Base-by-base conservation (phyloP, 2,329 filamentous ascomycete species). In the Thermoascus crustaceus region DNA sequence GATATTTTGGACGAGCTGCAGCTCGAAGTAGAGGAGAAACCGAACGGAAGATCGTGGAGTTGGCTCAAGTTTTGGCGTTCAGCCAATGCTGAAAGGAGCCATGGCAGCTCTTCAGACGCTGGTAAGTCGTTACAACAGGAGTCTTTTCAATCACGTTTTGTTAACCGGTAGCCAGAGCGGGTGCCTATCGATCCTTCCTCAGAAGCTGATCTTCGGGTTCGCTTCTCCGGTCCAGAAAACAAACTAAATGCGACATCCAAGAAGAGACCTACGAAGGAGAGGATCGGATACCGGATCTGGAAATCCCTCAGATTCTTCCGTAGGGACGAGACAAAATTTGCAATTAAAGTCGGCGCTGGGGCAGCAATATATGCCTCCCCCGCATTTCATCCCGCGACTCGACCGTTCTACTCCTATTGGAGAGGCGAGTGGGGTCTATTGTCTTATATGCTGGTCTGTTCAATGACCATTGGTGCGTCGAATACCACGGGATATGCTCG, bases 381-480 rank as follows among this genome's bases (percentile, higher is more conserved):
- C 47, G 82, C 91, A 2, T 98, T 94, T 52, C 73, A 95, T 21
- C 75, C 79, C 1, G 66, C 73, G 6, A 94, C 87, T 2, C 72
- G 87, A 34, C 83, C 84, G 0, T 72, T 82, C 13, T 98, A 95
- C 57, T 73, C 78, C 34, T 81, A 82, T 50, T 96, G 88, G 86
- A 74, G 89, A 56, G 89, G 89, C 19, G 91, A 98, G 69, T 98
- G 91, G 91, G 91, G 91, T 14, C 71, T 98, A 2, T 61, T 98
- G 37, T 94, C 87, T 0, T 96, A 94, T 67, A 96, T 96, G 89
- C 79, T 96, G 54, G 91, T 98, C 16, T 94, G 88, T 55, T 87
- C 85, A 23, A 96, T 95, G 87, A 98, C 89, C 0, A 89, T 95
- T 14, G 91, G 91, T 18, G 87, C 91, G 5, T 85, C 87, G 16